Evolutionary conservation across 345 rosid species (phyloP).

Genomic region (Stellera chamaejasme): DNA sequence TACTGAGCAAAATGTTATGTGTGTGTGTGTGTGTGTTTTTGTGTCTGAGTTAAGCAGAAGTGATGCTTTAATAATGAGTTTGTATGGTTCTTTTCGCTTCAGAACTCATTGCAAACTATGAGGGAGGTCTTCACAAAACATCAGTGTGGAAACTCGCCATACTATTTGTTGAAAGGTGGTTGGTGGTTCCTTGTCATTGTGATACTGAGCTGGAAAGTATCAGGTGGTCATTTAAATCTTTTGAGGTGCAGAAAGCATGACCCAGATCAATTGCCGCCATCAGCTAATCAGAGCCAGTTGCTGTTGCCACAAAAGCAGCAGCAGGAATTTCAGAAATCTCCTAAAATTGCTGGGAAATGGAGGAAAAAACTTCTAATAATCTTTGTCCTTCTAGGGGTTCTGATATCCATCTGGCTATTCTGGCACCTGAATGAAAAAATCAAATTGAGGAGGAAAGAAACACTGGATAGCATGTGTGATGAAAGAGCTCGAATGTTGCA

Average conservation of each 20-base stretch:
- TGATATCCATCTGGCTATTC: constrained; percentile 50
- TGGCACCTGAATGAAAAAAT: constrained; percentile 33
- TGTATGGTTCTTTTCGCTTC: constrained; percentile 20
- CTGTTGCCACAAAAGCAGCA: constrained; percentile 48
- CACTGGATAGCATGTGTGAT: constrained; percentile 86
- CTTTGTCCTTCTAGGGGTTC: constrained; percentile 42
- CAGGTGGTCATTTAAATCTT: constrained; percentile 22
- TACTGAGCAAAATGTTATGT: too few relatives aligned
- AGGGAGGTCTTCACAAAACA: constrained; percentile 15
- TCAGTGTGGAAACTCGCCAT: constrained; percentile 15
- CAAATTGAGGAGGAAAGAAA: constrained; percentile 44
- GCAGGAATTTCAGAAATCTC: constrained; percentile 33
- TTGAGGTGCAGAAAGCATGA: constrained; percentile 22
- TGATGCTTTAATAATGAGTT: constrained; percentile 4
- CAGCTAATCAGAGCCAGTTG: constrained; percentile 25
- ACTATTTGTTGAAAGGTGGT: constrained; percentile 28
- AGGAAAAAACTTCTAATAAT: constrained; percentile 50
- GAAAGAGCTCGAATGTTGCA: constrained; percentile 95
- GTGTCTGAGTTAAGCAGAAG: background rate
- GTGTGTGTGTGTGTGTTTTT: too few relatives aligned
- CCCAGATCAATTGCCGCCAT: constrained; percentile 23
- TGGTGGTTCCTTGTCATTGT: constrained; percentile 44
- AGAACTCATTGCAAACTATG: constrained; percentile 26
- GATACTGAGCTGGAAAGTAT: constrained; percentile 28
- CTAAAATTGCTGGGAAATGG: constrained; percentile 62